Evolutionary conservation across 2,329 filamentous ascomycete species (phyloP).

Genomic region (Neonectria hederae): DNA sequence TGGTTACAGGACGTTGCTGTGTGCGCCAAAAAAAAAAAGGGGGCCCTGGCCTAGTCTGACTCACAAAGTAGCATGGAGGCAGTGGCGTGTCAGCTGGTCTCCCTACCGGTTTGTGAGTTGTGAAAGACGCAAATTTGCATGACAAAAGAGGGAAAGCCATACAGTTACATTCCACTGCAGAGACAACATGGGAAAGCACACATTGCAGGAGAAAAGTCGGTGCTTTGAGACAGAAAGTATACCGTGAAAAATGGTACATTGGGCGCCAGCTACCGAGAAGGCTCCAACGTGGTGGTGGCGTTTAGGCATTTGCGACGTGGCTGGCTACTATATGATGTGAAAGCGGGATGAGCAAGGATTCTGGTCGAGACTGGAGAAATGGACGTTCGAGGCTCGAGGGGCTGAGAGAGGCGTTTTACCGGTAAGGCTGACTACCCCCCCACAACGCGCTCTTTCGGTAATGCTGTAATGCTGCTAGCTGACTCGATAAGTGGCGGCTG

Average conservation of each 20-base stretch:
- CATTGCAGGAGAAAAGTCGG: background rate
- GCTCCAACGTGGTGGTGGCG: too few species aligned
- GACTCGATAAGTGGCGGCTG: background rate
- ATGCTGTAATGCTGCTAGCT: background rate
- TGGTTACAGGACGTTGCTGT: too few species aligned
- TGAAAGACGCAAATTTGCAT: too few species aligned
- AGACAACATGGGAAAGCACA: background rate
- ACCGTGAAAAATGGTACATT: background rate
- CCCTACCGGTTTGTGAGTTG: too few species aligned
- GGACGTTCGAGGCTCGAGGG: background rate
- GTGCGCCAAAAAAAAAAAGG: too few species aligned
- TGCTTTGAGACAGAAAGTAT: background rate
- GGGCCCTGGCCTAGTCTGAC: too few species aligned
- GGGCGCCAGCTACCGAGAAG: too few species aligned
- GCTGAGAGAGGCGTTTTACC: background rate
- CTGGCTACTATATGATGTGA: background rate
- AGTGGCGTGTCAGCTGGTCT: too few species aligned
- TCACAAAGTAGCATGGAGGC: too few species aligned
- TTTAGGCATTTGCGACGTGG: background rate
- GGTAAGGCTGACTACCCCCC: background rate
- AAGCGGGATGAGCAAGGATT: background rate
- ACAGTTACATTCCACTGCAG: too few species aligned
- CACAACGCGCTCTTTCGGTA: background rate
- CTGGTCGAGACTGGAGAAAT: background rate
- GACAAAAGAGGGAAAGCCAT: too few species aligned